phyloP scores from a whole-genome alignment of 2,329 filamentous ascomycete species.

The Phialophora chinensis region DNA sequence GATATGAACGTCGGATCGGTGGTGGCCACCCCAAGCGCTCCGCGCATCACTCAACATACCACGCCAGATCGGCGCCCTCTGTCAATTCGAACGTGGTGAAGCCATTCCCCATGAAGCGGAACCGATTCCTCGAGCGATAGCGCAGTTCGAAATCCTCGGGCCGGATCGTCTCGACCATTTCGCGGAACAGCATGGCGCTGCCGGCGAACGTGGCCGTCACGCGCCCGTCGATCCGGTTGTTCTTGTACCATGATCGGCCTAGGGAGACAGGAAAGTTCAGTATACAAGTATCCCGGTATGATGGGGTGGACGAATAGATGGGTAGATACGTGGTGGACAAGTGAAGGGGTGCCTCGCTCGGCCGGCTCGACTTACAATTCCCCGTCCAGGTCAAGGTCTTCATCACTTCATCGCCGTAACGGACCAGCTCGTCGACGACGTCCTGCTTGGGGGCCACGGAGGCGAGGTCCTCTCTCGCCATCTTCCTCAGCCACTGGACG shows the following conservation, averaged over 20 bases:
- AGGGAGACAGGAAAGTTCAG: no score
- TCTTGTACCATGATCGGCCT: slow-evolving; percentile 56
- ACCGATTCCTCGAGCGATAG: slow-evolving; percentile 54
- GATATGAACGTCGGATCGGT: no score
- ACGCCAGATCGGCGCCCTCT: slow-evolving; percentile 41
- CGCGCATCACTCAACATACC: slow-evolving; percentile 33
- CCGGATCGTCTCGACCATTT: slow-evolving; percentile 46
- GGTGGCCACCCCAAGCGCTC: no score
- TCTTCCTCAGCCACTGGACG: slow-evolving; percentile 43
- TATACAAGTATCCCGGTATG: no score
- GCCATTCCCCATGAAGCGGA: slow-evolving; percentile 59
- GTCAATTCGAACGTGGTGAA: slow-evolving; percentile 46
- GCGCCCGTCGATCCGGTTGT: slow-evolving; percentile 50
- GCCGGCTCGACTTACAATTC: slow-evolving; percentile 12
- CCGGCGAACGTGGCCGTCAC: slow-evolving; percentile 56
- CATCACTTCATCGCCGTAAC: slow-evolving; percentile 58
- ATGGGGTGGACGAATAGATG: no score
- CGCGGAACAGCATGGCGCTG: slow-evolving; percentile 48
- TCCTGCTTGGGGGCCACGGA: slow-evolving; percentile 49
- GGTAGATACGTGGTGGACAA: no score
- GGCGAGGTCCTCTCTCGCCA: slow-evolving; percentile 44
- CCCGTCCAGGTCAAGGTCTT: slow-evolving; percentile 53
- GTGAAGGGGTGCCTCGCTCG: no score
- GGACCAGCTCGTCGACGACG: slow-evolving; percentile 56
- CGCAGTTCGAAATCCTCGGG: slow-evolving; percentile 43